Conservation (phyloP, 768 basidiomycete genomes). For the Phlebiopsis gigantea region DNA sequence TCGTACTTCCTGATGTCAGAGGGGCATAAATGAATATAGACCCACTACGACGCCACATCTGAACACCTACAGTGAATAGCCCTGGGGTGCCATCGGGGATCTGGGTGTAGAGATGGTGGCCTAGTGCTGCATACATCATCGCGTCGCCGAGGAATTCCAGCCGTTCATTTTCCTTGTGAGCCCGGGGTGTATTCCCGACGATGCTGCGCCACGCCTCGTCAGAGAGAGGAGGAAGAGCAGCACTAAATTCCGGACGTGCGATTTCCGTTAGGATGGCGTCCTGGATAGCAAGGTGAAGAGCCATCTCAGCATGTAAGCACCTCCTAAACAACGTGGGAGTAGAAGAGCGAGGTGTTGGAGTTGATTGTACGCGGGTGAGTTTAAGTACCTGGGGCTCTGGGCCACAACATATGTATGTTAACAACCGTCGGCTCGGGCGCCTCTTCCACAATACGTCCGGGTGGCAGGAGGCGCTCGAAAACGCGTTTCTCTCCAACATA, state of each 20-base stretch:
- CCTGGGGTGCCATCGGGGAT: slow-evolving; percentile 21
- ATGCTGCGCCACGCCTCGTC: slow-evolving; percentile 25
- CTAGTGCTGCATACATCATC: slow-evolving; percentile 38
- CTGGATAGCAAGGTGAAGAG: slow-evolving; percentile 13
- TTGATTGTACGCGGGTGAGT: neutral
- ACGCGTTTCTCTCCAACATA: slow-evolving; percentile 9
- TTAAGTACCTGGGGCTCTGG: no score
- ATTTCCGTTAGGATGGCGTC: slow-evolving; percentile 18
- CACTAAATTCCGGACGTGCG: slow-evolving; percentile 19
- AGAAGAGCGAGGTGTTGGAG: neutral
- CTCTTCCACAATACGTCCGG: neutral
- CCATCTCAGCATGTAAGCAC: no score
- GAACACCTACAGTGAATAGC: slow-evolving; percentile 24
- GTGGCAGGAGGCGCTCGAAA: slow-evolving; percentile 5
- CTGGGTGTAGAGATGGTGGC: slow-evolving; percentile 32
- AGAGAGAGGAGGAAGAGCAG: slow-evolving; percentile 31
- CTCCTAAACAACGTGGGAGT: neutral
- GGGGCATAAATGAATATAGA: neutral
- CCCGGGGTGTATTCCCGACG: slow-evolving; percentile 4
- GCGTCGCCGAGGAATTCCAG: slow-evolving; percentile 46
- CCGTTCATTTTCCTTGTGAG: slow-evolving; percentile 28
- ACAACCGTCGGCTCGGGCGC: neutral
- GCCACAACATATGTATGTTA: neutral
- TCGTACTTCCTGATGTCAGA: slow-evolving; percentile 27
- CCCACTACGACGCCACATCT: neutral